phyloP scores from a whole-genome alignment of 768 basidiomycete species.

The Lactarius sanguifluus region DNA sequence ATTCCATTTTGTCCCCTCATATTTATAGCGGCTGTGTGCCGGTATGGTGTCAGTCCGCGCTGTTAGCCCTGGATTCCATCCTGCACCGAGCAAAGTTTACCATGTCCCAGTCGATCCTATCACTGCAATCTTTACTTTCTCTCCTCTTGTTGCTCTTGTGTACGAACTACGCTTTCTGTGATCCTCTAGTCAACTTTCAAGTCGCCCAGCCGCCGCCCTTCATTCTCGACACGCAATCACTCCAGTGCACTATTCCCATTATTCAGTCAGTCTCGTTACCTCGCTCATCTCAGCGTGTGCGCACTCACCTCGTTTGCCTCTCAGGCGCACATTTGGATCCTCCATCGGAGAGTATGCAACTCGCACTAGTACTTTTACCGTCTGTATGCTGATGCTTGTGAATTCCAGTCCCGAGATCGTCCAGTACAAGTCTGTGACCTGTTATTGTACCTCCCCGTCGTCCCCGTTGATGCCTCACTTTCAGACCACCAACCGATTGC shows the following conservation, averaged over 20 bases:
- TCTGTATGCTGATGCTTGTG: background rate
- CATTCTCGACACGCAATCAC: constrained; percentile 44
- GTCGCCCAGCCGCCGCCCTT: constrained; percentile 71
- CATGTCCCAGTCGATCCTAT: background rate
- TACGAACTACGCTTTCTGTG: constrained; percentile 29
- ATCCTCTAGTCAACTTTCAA: constrained; percentile 56
- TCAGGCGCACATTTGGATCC: constrained; percentile 67
- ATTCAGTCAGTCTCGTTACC: constrained; percentile 49
- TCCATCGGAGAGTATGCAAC: constrained; percentile 62
- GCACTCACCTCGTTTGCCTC: background rate
- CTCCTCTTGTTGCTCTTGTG: constrained; percentile 17
- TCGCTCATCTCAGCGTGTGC: constrained; percentile 9
- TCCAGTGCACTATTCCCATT: constrained; percentile 63
- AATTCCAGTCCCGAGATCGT: constrained; percentile 58
- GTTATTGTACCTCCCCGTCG: background rate
- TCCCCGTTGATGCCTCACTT: background rate
- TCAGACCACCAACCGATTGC: constrained; percentile 70
- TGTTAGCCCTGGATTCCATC: too few relatives aligned
- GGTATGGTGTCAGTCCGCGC: background rate
- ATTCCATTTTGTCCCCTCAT: too few relatives aligned
- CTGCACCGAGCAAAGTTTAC: too few relatives aligned
- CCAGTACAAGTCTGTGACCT: constrained; percentile 51
- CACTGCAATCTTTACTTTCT: background rate
- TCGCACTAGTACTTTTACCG: background rate
- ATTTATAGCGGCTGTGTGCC: background rate